A percentile compares a stretch with the other conserved stretches of the same genome.
Conservation (phyloP, 2,329 filamentous ascomycete genomes). For the Neonectria ditissima region DNA sequence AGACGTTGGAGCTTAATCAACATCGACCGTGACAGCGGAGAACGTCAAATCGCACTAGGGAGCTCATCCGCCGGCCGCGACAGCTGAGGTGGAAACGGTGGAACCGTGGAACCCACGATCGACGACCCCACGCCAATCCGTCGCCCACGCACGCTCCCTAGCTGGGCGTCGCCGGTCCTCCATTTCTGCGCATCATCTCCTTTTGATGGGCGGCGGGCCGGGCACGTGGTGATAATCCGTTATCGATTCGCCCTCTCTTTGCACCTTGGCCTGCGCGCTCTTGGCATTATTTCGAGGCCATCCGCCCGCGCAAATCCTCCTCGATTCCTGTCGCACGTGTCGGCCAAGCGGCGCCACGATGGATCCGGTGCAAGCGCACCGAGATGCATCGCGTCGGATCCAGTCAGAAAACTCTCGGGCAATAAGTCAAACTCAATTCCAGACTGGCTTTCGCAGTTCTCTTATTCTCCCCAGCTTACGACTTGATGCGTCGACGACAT, state of each 20-base stretch:
- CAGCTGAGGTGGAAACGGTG: slow-evolving; percentile 29
- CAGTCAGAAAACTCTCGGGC: too few relatives aligned
- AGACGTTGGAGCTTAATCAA: slow-evolving; percentile 3
- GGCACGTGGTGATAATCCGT: slow-evolving; percentile 24
- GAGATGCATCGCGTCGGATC: not conserved
- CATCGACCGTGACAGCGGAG: not conserved
- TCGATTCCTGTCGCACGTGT: not conserved
- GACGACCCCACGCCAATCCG: slow-evolving; percentile 18
- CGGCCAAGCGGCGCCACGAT: slow-evolving; percentile 6
- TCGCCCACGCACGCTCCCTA: slow-evolving; percentile 18
- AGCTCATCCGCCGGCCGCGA: slow-evolving; percentile 12
- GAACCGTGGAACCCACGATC: slow-evolving; percentile 39
- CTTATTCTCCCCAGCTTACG: too few relatives aligned
- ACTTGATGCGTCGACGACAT: not conserved
- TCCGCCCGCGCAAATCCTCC: not conserved
- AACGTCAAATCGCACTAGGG: slow-evolving; percentile 16
- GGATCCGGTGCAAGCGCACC: not conserved
- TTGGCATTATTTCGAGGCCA: not conserved
- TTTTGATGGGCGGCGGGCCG: slow-evolving; percentile 25
- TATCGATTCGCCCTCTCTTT: slow-evolving; percentile 12
- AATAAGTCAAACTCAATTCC: not conserved
- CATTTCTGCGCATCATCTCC: slow-evolving; percentile 10
- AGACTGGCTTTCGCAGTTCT: not conserved
- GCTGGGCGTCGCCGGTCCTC: slow-evolving; percentile 16
- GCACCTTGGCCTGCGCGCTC: not conserved